phyloP scores from a whole-genome alignment of 2,329 filamentous ascomycete species.

The Mycosphaerelloides madeirae region DNA sequence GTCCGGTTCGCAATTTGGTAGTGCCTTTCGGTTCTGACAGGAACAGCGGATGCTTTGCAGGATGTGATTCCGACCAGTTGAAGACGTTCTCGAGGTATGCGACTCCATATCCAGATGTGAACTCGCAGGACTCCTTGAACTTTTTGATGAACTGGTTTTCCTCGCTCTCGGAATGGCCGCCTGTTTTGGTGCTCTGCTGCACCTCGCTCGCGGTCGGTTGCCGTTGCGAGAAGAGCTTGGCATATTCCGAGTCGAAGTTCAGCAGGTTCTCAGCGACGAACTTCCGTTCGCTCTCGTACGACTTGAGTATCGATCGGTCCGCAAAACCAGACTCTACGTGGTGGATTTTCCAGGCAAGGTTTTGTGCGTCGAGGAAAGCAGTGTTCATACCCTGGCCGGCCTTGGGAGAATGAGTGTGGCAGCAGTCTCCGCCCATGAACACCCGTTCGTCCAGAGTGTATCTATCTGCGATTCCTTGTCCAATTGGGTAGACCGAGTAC shows the following conservation, averaged over 20 bases:
- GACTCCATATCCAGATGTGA: conserved; percentile 88
- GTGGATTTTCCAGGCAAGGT: conserved; percentile 95
- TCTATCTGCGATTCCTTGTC: conserved; percentile 60
- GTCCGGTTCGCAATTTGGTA: conserved; percentile 65
- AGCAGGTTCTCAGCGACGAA: conserved; percentile 78
- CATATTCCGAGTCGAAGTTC: conserved; percentile 82
- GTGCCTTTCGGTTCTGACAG: conserved; percentile 51
- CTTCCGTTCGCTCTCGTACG: conserved; percentile 83
- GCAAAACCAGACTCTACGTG: conserved; percentile 81
- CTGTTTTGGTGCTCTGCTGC: conserved; percentile 58
- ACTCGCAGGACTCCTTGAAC: conserved; percentile 88
- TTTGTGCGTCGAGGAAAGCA: conserved; percentile 63
- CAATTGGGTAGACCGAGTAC: conserved; percentile 63
- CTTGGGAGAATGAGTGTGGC: conserved; percentile 60
- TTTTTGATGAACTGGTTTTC: conserved; percentile 81
- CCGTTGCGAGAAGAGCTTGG: conserved; percentile 79
- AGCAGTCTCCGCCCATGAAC: conserved; percentile 62
- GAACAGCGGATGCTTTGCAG: conserved; percentile 65
- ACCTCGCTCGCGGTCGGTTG: conserved; percentile 70
- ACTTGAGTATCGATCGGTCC: conserved; percentile 66
- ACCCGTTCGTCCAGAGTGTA: conserved; percentile 62
- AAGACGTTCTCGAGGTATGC: conserved; percentile 75
- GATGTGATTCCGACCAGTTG: conserved; percentile 75
- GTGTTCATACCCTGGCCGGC: conserved; percentile 63
- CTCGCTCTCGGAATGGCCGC: conserved; percentile 34